Percentiles rank a stretch among this genome's conserved stretches.
phyloP scores from a whole-genome alignment of 257 asterid species.

The Mitragyna speciosa region DNA sequence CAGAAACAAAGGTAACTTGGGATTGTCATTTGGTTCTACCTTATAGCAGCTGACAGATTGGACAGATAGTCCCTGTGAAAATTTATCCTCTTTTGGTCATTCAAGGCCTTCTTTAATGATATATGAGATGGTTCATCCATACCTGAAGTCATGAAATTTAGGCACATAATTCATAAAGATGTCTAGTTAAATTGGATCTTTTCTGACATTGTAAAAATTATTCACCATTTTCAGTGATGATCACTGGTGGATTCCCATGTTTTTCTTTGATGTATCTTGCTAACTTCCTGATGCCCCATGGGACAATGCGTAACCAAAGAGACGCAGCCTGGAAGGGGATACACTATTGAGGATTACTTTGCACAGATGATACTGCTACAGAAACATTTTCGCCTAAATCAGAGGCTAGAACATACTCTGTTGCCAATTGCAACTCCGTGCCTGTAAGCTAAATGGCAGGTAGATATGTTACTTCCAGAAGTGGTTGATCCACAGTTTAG shows the following conservation, averaged over 20 bases:
- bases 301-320: constrained; percentile 71
- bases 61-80: constrained; percentile 77
- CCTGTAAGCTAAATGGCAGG: constrained; percentile 48
- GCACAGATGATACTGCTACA: neutral
- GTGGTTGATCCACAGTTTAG: neutral
- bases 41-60: constrained; percentile 82
- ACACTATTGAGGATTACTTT: neutral
- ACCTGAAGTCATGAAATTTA: constrained; percentile 42
- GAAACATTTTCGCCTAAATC: neutral
- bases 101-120: constrained; percentile 40
- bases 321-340: constrained; percentile 60
- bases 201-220: neutral
- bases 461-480: constrained; percentile 14
- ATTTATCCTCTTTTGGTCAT: constrained; percentile 64
- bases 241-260: constrained; percentile 69
- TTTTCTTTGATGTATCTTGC: constrained; percentile 58
- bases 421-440: constrained; percentile 77
- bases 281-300: constrained; percentile 82
- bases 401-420: constrained; percentile 49
- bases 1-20: neutral
- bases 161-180: neutral
- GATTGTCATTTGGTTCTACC: constrained; percentile 29
- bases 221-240: constrained; percentile 82
- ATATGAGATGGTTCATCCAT: constrained; percentile 64
- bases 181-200: neutral